Percentiles rank a stretch among this genome's conserved stretches.
Conservation (phyloP, 179 eudicot genomes). For the Silene vulgaris region DNA sequence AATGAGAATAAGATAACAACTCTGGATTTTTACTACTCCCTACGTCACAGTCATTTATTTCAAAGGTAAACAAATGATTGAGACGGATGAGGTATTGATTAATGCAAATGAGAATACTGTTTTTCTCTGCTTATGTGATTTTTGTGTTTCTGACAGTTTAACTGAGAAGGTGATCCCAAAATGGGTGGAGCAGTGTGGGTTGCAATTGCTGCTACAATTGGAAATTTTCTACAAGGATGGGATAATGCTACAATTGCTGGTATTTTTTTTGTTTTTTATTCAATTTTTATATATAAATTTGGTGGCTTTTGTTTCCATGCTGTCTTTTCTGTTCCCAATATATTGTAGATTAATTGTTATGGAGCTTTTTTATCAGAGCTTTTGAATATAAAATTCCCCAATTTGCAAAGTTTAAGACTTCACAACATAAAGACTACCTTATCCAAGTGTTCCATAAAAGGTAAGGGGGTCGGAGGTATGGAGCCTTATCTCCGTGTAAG, state of each 20-base stretch:
- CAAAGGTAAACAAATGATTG: too few species aligned
- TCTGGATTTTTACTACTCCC: too few species aligned
- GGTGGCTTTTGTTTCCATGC: neutral
- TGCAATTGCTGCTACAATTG: conserved; percentile 73
- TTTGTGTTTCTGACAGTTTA: conserved; percentile 24
- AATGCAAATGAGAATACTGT: too few species aligned
- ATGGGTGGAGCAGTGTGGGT: conserved; percentile 78
- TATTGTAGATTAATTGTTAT: neutral
- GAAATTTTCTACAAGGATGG: conserved; percentile 84
- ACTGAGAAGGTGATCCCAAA: conserved; percentile 24
- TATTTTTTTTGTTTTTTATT: conserved; percentile 25
- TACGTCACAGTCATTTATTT: too few species aligned
- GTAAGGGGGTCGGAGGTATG: too few species aligned
- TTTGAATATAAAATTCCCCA: neutral
- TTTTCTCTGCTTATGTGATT: neutral
- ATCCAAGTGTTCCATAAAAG: too few species aligned
- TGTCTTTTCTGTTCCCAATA: neutral
- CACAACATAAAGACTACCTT: neutral
- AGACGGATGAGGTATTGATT: too few species aligned
- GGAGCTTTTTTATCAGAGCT: neutral
- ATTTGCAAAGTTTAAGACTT: neutral
- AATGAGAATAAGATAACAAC: too few species aligned
- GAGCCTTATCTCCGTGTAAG: too few species aligned
- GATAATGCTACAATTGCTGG: conserved; percentile 85
- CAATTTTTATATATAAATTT: neutral